Evolutionary conservation across 2,329 filamentous ascomycete genomes (phyloP).

Genomic region (Tolypocladium guangdongense): DNA sequence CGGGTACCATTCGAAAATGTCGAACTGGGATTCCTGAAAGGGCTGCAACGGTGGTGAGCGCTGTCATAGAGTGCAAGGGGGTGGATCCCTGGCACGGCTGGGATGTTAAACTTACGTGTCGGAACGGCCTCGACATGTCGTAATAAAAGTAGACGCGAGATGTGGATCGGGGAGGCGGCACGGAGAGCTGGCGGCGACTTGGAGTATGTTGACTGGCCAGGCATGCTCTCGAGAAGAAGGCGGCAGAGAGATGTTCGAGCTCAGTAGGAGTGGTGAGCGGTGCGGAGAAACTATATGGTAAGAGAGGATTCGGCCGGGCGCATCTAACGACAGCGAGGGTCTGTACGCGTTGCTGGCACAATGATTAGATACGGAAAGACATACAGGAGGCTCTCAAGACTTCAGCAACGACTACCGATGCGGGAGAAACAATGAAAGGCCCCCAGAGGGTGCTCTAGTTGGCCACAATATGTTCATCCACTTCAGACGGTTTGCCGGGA

Average conservation of each 20-base stretch:
- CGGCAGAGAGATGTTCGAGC: not conserved
- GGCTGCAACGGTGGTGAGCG: constrained; percentile 19
- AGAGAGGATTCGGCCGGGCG: not conserved
- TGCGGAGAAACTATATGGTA: not conserved
- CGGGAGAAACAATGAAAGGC: not conserved
- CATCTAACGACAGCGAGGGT: not conserved
- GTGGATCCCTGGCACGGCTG: not conserved
- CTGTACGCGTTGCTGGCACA: not conserved
- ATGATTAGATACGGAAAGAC: not conserved
- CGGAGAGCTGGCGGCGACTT: not conserved
- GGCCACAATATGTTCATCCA: not conserved
- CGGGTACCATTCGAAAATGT: constrained; percentile 88
- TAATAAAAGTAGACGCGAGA: not conserved
- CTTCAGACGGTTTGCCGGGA: not conserved
- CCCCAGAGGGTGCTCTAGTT: not conserved
- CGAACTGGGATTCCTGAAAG: constrained; percentile 45
- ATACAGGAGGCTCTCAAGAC: not conserved
- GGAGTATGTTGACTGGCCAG: not conserved
- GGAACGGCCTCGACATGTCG: constrained; percentile 9
- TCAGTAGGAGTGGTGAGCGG: not conserved
- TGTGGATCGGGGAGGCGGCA: not conserved
- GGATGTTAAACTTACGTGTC: constrained; percentile 8
- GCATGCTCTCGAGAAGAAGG: not conserved
- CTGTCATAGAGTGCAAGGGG: not conserved
- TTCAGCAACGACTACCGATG: not conserved